phyloP scores from a whole-genome alignment of 139 green algal genomes.

The Ostreobium quekettii region DNA sequence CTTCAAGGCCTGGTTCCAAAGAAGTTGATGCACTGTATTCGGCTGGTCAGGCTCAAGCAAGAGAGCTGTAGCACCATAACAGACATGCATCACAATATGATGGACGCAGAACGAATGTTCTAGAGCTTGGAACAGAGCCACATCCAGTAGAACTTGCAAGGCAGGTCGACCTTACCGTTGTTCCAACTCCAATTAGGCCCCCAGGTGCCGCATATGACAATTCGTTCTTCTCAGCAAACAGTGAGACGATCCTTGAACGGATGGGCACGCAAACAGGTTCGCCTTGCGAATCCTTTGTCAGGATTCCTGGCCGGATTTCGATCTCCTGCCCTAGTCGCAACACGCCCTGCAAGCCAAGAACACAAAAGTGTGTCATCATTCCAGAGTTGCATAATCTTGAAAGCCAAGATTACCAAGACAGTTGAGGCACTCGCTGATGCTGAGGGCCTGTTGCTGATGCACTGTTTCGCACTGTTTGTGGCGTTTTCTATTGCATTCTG shows the following conservation, averaged over 20 bases:
- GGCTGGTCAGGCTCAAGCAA: no score
- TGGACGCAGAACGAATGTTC: no score
- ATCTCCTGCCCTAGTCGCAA: constrained; percentile 87
- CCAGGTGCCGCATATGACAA: constrained; percentile 96
- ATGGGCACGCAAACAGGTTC: constrained; percentile 88
- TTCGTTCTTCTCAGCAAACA: constrained; percentile 93
- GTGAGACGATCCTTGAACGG: constrained; percentile 87
- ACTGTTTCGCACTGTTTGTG: not conserved
- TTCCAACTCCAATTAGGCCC: constrained; percentile 97
- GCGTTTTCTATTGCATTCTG: not conserved
- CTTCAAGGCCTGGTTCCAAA: no score
- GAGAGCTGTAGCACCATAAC: no score
- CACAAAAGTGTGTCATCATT: constrained; percentile 2
- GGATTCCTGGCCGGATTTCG: constrained; percentile 91
- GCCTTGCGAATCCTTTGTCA: constrained; percentile 91
- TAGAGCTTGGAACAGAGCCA: no score
- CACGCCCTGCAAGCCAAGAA: constrained; percentile 60
- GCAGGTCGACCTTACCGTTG: constrained; percentile 52
- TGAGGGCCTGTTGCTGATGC: not conserved
- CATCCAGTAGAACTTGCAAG: not conserved
- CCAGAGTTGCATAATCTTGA: not conserved
- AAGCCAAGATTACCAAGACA: not conserved
- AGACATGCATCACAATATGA: no score
- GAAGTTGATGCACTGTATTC: no score
- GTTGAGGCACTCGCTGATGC: not conserved